These are phyloP conservation scores for Geotrichum fermentans DNA, from an alignment of 1,139 yeast genomes.

Conservation along the genomic window DNA sequence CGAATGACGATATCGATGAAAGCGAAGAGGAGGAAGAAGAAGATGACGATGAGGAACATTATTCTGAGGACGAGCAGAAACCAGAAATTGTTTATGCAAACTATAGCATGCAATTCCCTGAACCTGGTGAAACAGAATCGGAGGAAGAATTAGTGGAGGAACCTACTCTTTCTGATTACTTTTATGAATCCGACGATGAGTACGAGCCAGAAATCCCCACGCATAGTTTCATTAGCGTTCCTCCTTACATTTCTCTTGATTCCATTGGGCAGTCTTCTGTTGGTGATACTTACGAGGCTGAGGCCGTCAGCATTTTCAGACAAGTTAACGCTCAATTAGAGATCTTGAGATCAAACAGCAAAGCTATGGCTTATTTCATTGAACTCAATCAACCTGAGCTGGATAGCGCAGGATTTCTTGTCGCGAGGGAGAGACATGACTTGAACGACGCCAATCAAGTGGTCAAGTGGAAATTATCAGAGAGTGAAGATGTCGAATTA, in stretches of 20 bases:
- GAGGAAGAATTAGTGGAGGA: slow-evolving; percentile 7
- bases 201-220: slow-evolving; percentile 4
- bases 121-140: neutral
- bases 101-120: slow-evolving; percentile 12
- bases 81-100: slow-evolving; percentile 1
- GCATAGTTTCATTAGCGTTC: slow-evolving; percentile 7
- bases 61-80: neutral
- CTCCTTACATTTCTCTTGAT: slow-evolving; percentile 14
- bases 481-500: slow-evolving; percentile 22
- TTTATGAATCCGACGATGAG: slow-evolving; percentile 14
- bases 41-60: neutral
- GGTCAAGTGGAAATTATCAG: slow-evolving; percentile 27
- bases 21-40: neutral
- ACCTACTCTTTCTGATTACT: slow-evolving; percentile 15
- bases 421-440: slow-evolving; percentile 12
- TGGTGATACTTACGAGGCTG: slow-evolving; percentile 14
- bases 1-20: neutral
- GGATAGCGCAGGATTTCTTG: slow-evolving; percentile 7
- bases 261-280: slow-evolving; percentile 5
- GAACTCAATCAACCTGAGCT: slow-evolving; percentile 8
- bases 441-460: slow-evolving; percentile 22
- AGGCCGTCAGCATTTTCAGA: slow-evolving; percentile 16
- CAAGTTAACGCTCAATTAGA: slow-evolving; percentile 26
- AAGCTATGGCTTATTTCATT: slow-evolving; percentile 9
- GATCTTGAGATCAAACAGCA: slow-evolving; percentile 15